Base-by-base conservation (phyloP, 148 eudicot genomes). In the Cornus florida region DNA sequence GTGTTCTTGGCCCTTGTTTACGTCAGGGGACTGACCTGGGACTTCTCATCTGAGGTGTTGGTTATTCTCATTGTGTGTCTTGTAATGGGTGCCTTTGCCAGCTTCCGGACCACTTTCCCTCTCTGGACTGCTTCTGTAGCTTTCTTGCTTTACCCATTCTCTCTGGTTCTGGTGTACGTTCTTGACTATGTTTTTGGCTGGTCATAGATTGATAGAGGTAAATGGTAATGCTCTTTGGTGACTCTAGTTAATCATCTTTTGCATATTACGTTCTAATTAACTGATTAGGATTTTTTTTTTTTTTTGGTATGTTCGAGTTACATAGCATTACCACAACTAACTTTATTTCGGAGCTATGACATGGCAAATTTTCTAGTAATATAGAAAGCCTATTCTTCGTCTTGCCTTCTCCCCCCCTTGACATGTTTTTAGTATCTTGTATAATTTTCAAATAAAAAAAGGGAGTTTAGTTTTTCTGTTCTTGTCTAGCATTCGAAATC, bases 41-140 rank as follows among this genome's bases (percentile, higher is more conserved):
- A 95, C 78, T 95, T 95, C 88, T 95, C 99, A 24, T 87, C 99
- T 0, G 99, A 95, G 84, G 99, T 95, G 20, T 89, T 95, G 43
- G 89, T 95, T 64, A 95, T 93, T 56, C 76, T 95, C 73, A 77
- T 95, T 1, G 99, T 95, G 20, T 93, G 97, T 80, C 1, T 93
- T 28, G 84, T 92, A 79, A 93, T 95, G 91, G 97, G 93, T 19
- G 84, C 81, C 6, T 81, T 92, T 12, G 97, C 88, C 19, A 93
- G 99, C 87, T 83, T 91, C 82, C 89, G 94, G 71, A 92, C 97
- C 46, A 82, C 89, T 50, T 95, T 92, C 77, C 94, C 97, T 76
- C 83, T 95, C 1, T 95, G 99, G 99, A 95, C 97, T 14, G 32
- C 91, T 35, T 56, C 84, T 14, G 20, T 93, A 41, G 97, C 99